Evolutionary conservation across 768 basidiomycete species (phyloP), one percentile per base, ranked within the genome.

Genomic region (Brasilioporus rufonigricans): DNA sequence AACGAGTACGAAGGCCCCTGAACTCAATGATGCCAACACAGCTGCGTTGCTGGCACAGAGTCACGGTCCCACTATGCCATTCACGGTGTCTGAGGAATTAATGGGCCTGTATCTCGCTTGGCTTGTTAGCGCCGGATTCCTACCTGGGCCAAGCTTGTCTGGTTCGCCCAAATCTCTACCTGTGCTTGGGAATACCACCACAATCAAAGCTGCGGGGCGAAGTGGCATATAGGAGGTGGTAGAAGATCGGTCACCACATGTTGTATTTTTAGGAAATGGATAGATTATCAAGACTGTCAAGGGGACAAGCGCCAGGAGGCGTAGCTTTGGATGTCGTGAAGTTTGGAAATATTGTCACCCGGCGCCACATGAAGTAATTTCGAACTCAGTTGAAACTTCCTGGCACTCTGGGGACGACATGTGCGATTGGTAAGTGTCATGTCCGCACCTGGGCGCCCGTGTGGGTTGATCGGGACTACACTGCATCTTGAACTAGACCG

Each of bases 1-100:
- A 5, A 97, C 95, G 24, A 93, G 90, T 65, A 98, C 96, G 24
- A 97, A 95, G 71, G 85, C 93, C 1, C 91, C 97, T 2, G 87
- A 90, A 58, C 76, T 98, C 46, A 91, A 96, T 66, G 92, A 97
- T 66, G 68, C 79, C 21, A 97, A 96, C 68, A 95, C 93, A 18
- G 72, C 71, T n/a, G 76, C 79, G 1, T 38, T 65, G 12, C 67
- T 98, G 39, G 71, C 91, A 44, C 64, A 62, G 24, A 72, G 78
- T 61, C 70, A 80, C 65, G 53, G 66, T 55, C 65, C 65, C 11
- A 61, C 62, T 33, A 74, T 73, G 16, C 38, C 53, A 44, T 74
- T 71, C 58, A 91, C 91, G 0, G 93, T 98, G 36, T 82, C 85
- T 48, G 84, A 86, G 29, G 76, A 75, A 21, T 71, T 94, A 47